These are phyloP conservation scores for Nakazawaea ishiwadae DNA, from an alignment of 805 yeast genomes.

Conservation along the genomic window DNA sequence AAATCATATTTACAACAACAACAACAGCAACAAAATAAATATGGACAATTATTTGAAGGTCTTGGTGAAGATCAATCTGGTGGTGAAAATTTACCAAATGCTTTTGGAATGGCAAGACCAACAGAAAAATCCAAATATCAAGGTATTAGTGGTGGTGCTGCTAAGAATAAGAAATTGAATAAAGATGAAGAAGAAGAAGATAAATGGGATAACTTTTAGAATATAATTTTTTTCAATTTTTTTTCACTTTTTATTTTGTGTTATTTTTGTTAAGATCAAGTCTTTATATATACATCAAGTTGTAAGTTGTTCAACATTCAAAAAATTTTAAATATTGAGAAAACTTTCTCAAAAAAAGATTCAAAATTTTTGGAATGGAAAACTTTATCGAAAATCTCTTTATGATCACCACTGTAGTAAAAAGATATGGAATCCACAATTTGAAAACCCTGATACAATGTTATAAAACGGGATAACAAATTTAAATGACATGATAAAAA, in stretches of 20 bases:
- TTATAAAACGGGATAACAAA: too few species aligned
- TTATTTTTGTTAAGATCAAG: background rate
- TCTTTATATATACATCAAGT: too few species aligned
- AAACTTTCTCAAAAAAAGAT: too few species aligned
- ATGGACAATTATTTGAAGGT: conserved; percentile 54
- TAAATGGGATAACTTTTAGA: conserved; percentile 18
- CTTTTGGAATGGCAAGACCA: conserved; percentile 64
- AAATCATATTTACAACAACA: conserved; percentile 55
- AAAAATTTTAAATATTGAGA: too few species aligned
- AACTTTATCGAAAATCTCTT: too few species aligned
- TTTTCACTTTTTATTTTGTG: background rate
- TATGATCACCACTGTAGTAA: too few species aligned
- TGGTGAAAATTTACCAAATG: conserved; percentile 46
- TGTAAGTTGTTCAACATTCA: too few species aligned
- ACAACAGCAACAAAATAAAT: conserved; percentile 30
- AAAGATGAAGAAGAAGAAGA: conserved; percentile 20
- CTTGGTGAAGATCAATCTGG: conserved; percentile 37
- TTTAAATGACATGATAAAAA: too few species aligned
- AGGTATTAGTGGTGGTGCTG: conserved; percentile 7
- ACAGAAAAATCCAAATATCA: conserved; percentile 42
- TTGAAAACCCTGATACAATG: too few species aligned
- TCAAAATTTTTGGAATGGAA: too few species aligned
- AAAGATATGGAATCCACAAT: too few species aligned
- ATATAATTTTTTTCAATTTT: background rate
- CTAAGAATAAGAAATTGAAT: background rate